These are phyloP conservation scores for Pleoardoris graminearum DNA, from an alignment of 2,329 filamentous ascomycete species.

Conservation along the genomic window DNA sequence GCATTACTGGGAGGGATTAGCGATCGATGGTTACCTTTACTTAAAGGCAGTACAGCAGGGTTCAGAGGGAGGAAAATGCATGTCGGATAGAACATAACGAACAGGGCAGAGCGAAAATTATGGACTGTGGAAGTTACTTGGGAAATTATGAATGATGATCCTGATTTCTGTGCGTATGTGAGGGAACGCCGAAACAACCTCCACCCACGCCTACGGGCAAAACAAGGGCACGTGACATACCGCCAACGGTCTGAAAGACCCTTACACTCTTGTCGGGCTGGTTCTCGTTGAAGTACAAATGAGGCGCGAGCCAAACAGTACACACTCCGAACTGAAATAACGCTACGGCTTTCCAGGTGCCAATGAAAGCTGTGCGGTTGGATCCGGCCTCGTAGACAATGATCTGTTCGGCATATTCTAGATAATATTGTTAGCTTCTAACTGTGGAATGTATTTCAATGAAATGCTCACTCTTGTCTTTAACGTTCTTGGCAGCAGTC, in stretches of 20 bases:
- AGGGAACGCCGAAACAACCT: no score
- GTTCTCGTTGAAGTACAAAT: constrained; percentile 39
- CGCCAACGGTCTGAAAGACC: constrained; percentile 31
- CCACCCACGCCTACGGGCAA: no score
- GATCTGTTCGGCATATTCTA: constrained; percentile 33
- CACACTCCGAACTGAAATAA: constrained; percentile 41
- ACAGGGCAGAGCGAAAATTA: no score
- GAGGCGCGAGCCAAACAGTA: constrained; percentile 37
- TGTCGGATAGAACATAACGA: no score
- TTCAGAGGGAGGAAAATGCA: no score
- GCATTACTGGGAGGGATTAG: constrained; percentile 26
- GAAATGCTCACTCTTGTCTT: constrained; percentile 26
- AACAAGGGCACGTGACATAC: no score
- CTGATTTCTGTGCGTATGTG: no score
- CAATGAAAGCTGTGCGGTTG: constrained; percentile 40
- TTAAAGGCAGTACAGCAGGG: not conserved
- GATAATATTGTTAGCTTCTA: not conserved
- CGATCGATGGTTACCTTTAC: not conserved
- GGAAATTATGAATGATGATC: no score
- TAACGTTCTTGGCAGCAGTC: constrained; percentile 23
- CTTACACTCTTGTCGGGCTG: constrained; percentile 35
- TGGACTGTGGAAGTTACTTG: no score
- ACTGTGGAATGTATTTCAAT: no score
- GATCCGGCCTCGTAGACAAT: constrained; percentile 46
- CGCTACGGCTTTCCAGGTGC: constrained; percentile 43